Evolutionary conservation across 176 grass and related monocot species (phyloP).

Genomic region (Paspalum vaginatum): DNA sequence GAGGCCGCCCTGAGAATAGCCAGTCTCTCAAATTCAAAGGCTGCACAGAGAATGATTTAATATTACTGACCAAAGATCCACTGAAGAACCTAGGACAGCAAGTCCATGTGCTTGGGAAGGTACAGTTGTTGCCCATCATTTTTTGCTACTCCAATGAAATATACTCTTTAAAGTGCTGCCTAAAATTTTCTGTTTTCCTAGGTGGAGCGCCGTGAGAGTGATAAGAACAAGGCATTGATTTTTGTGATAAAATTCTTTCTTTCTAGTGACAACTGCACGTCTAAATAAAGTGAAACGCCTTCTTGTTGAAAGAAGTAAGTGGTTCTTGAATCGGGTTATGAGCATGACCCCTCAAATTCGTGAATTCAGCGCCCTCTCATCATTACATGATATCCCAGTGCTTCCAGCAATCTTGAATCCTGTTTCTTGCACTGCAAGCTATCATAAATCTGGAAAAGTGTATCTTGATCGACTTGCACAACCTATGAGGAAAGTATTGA

Average conservation of each 20-base stretch:
- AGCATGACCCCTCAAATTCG: conserved; percentile 89
- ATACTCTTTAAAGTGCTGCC: conserved; percentile 15
- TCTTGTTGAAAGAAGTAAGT: conserved; percentile 90
- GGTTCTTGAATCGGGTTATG: conserved; percentile 83
- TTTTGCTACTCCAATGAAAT: conserved; percentile 26
- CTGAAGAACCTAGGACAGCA: conserved; percentile 64
- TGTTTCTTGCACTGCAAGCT: conserved; percentile 38
- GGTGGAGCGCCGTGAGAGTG: conserved; percentile 82
- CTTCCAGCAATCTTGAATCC: conserved; percentile 89
- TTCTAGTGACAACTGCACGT: conserved; percentile 63
- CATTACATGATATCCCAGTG: conserved; percentile 83
- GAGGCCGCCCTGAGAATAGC: conserved; percentile 72
- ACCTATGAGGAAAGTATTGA: conserved; percentile 66
- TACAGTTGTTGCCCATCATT: conserved; percentile 49
- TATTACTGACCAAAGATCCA: conserved; percentile 83
- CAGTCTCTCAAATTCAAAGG: conserved; percentile 59
- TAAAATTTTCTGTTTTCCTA: conserved; percentile 52
- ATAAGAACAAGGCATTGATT: conserved; percentile 69
- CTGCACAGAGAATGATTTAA: conserved; percentile 85
- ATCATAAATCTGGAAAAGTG: conserved; percentile 57
- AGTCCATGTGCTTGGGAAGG: conserved; percentile 90
- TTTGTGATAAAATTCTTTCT: conserved; percentile 80
- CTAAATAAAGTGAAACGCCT: conserved; percentile 82
- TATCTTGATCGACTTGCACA: conserved; percentile 61
- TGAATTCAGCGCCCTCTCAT: conserved; percentile 93